These are phyloP conservation scores for Musa schizocarpa DNA, from an alignment of 176 grass and related monocot species.

Conservation along the genomic window DNA sequence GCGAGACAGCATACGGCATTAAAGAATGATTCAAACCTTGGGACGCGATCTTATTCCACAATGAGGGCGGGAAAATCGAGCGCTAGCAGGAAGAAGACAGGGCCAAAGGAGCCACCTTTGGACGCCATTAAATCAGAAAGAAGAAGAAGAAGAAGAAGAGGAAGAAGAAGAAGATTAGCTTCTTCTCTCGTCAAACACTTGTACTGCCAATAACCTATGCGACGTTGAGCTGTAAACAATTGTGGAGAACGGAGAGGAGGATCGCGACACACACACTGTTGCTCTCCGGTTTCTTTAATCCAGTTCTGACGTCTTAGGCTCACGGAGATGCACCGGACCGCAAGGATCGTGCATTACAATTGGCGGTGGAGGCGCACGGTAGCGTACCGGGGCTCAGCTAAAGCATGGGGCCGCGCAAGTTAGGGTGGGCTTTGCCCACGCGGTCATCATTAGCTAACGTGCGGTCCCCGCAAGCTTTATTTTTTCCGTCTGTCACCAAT, in stretches of 20 bases:
- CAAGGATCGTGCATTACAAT: neutral
- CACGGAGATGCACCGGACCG: constrained; percentile 4
- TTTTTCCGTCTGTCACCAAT: too few species aligned
- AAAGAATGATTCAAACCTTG: neutral
- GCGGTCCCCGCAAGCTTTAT: neutral
- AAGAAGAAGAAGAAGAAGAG: neutral
- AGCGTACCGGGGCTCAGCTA: neutral
- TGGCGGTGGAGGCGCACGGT: neutral
- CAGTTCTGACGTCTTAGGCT: neutral
- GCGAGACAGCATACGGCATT: neutral
- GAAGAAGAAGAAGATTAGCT: neutral
- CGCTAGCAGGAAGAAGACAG: neutral
- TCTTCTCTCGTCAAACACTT: neutral
- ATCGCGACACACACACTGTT: neutral
- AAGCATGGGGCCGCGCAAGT: neutral
- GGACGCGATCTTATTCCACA: neutral
- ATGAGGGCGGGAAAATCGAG: neutral
- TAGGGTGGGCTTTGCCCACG: constrained; percentile 1
- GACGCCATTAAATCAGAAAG: constrained; percentile 1
- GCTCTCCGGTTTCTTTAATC: neutral
- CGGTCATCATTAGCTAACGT: constrained; percentile 22
- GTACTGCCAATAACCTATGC: neutral
- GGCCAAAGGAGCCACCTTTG: neutral
- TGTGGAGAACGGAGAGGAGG: neutral
- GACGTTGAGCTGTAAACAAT: constrained; percentile 8